A percentile compares a stretch with the other conserved stretches of the same genome.
Conservation (phyloP, 352 stramenopile species). For the Globisporangium emineosum region DNA sequence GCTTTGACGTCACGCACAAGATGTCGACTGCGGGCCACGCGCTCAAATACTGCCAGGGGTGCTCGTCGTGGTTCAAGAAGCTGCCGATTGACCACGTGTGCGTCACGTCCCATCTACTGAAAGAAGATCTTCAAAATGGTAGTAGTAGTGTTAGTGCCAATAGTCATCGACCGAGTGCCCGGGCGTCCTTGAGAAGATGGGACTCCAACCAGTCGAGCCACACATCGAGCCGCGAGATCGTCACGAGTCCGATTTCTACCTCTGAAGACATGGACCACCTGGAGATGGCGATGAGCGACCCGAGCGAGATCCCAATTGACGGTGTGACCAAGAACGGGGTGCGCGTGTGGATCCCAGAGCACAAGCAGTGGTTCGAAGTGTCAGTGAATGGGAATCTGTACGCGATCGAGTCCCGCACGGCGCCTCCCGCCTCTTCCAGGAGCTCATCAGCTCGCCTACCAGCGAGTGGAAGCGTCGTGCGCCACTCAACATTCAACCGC, state of each 20-base stretch:
- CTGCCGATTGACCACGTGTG: conserved; percentile 42
- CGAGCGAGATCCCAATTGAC: conserved; percentile 47
- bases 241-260: conserved; percentile 22
- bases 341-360: conserved; percentile 69
- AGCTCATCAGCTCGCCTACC: conserved; percentile 10
- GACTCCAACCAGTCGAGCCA: conserved; percentile 14
- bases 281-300: conserved; percentile 34
- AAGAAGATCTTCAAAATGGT: neutral
- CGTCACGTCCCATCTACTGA: conserved; percentile 28
- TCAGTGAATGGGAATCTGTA: conserved; percentile 79
- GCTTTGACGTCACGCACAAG: conserved; percentile 51
- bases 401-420: conserved; percentile 45
- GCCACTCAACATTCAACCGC: conserved; percentile 68
- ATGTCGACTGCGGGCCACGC: conserved; percentile 64
- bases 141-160: neutral
- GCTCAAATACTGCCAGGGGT: conserved; percentile 57
- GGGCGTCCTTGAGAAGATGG: neutral
- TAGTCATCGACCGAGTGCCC: neutral
- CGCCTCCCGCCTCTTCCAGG: conserved; percentile 17
- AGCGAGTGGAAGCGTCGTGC: conserved; percentile 22
- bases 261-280: conserved; percentile 41
- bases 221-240: neutral
- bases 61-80: conserved; percentile 51
- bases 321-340: conserved; percentile 83
- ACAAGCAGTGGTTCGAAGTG: conserved; percentile 76